phyloP scores from a whole-genome alignment of 257 asterid species.

The Solanum lycopersicoides region DNA sequence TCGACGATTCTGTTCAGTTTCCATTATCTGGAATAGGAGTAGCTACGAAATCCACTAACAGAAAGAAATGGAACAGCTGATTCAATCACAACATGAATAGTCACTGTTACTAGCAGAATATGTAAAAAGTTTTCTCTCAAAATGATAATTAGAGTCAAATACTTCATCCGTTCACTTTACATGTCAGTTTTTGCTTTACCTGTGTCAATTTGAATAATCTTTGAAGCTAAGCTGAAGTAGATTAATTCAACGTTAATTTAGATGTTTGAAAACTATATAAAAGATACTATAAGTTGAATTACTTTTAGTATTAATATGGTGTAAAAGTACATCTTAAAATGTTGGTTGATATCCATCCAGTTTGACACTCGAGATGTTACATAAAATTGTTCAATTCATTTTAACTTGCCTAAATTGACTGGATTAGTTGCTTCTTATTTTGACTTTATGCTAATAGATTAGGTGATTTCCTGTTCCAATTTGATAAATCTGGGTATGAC shows the following conservation, averaged over 20 bases:
- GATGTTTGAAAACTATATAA: not conserved
- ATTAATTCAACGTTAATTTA: not conserved
- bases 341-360: not conserved
- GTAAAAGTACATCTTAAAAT: not conserved
- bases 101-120: too few relatives aligned
- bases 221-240: not conserved
- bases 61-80: too few relatives aligned
- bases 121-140: too few relatives aligned
- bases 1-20: not conserved
- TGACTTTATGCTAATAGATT: not conserved
- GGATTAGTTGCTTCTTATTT: not conserved
- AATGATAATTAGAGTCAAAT: too few relatives aligned
- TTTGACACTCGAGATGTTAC: not conserved
- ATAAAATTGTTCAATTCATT: not conserved
- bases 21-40: not conserved
- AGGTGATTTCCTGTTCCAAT: not conserved
- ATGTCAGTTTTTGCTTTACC: not conserved
- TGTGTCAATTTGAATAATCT: too few relatives aligned
- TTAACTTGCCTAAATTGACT: not conserved
- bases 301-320: not conserved
- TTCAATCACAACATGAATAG: too few relatives aligned
- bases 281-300: too few relatives aligned
- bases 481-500: not conserved
- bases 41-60: not conserved
- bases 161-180: not conserved